Evolutionary conservation across 2,329 filamentous ascomycete species (phyloP).

Genomic region (Alternaria brassicicola): DNA sequence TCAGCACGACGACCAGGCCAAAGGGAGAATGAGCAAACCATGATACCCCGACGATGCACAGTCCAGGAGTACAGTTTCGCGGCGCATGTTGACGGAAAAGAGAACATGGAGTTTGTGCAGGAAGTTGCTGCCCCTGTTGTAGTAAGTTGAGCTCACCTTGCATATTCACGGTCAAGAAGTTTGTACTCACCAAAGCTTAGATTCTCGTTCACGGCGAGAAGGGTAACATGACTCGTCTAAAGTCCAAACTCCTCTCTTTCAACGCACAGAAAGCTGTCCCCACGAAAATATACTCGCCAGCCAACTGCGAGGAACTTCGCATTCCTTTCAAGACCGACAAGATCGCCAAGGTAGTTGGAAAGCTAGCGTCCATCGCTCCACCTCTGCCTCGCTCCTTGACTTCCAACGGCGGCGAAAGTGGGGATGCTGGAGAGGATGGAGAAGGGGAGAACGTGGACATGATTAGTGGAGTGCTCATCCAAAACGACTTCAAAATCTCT

Average conservation of each 20-base stretch:
- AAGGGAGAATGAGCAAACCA: slow-evolving; percentile 79
- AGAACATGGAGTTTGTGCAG: slow-evolving; percentile 97
- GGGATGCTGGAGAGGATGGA: slow-evolving; percentile 27
- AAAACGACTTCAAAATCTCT: slow-evolving; percentile 96
- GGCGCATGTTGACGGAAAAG: slow-evolving; percentile 92
- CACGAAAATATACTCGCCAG: slow-evolving; percentile 89
- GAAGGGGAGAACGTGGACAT: slow-evolving; percentile 56
- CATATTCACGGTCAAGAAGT: neutral
- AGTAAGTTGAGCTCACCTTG: slow-evolving; percentile 61
- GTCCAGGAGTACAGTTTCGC: slow-evolving; percentile 96
- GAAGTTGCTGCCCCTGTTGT: slow-evolving; percentile 91
- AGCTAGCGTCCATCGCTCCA: slow-evolving; percentile 80
- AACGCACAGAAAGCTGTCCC: slow-evolving; percentile 81
- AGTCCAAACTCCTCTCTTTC: slow-evolving; percentile 91
- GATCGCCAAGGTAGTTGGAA: slow-evolving; percentile 92
- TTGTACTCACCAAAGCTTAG: slow-evolving; percentile 51
- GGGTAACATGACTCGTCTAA: slow-evolving; percentile 96
- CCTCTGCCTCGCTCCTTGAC: slow-evolving; percentile 56
- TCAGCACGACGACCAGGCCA: slow-evolving; percentile 66
- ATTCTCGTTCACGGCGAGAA: slow-evolving; percentile 97
- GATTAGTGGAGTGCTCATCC: slow-evolving; percentile 88
- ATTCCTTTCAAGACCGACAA: slow-evolving; percentile 98
- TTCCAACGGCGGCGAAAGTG: slow-evolving; percentile 26
- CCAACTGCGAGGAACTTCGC: slow-evolving; percentile 91
- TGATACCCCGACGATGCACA: slow-evolving; percentile 91